These are phyloP conservation scores for Eutrema yunnanense DNA, from an alignment of 345 rosid species.

Conservation along the genomic window DNA sequence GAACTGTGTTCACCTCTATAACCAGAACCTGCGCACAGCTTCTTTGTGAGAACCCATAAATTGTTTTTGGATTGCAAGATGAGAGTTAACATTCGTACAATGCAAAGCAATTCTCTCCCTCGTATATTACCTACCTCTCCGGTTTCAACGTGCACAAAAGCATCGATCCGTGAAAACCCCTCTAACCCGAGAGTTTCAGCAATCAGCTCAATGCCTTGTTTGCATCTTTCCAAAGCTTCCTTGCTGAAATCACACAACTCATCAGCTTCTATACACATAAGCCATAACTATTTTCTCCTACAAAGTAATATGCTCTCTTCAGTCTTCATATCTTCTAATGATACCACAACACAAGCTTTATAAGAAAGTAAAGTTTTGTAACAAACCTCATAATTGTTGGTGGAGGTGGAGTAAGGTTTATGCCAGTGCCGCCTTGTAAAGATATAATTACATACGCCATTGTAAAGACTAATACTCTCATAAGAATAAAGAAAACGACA, in stretches of 20 bases:
- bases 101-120: background rate
- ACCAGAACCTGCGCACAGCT: slow-evolving; percentile 50
- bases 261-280: background rate
- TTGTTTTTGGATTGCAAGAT: background rate
- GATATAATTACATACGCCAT: slow-evolving; percentile 1
- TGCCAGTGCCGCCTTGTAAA: slow-evolving; percentile 86
- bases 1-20: slow-evolving; percentile 91
- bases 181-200: slow-evolving; percentile 69
- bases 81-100: background rate
- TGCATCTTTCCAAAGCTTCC: slow-evolving; percentile 62
- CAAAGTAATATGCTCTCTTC: background rate
- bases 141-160: slow-evolving; percentile 77
- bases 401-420: slow-evolving; percentile 96
- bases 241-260: slow-evolving; percentile 39
- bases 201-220: slow-evolving; percentile 63
- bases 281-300: background rate
- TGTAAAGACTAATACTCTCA: slow-evolving; percentile 2
- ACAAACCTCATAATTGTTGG: slow-evolving; percentile 75
- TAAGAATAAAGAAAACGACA: background rate
- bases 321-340: background rate
- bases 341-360: background rate
- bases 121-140: slow-evolving; percentile 88
- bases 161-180: slow-evolving; percentile 91
- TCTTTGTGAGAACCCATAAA: background rate
- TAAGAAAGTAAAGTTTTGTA: background rate